Percentiles rank a stretch among this genome's conserved stretches.
Conservation (phyloP, 208 protist genomes). For the Crithidia acanthocephali region DNA sequence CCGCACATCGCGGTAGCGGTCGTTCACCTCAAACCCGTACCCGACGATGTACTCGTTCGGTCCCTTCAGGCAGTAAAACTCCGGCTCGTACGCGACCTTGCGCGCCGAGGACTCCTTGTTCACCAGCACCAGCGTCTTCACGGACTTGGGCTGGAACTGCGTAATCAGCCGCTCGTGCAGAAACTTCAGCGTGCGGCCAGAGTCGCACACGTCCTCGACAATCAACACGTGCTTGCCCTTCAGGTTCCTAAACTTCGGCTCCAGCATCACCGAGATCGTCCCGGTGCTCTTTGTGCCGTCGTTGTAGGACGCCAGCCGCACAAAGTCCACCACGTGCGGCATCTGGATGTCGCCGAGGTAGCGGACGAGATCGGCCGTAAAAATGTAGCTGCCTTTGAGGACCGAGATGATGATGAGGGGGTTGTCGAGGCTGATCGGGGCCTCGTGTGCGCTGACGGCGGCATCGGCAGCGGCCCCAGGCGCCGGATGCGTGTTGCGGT, state of each 20-base stretch:
- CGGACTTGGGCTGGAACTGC: slow-evolving; percentile 56
- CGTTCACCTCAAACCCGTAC: slow-evolving; percentile 94
- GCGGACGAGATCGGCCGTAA: slow-evolving; percentile 89
- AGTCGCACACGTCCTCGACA: slow-evolving; percentile 91
- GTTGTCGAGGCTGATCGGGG: slow-evolving; percentile 76
- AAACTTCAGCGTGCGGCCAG: slow-evolving; percentile 76
- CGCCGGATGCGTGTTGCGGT: slow-evolving; percentile 44
- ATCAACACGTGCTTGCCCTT: slow-evolving; percentile 87
- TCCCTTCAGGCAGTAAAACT: slow-evolving; percentile 68
- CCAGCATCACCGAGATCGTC: slow-evolving; percentile 53
- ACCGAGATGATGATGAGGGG: slow-evolving; percentile 89
- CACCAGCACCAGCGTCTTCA: slow-evolving; percentile 77
- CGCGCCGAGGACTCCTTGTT: slow-evolving; percentile 77
- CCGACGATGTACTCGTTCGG: slow-evolving; percentile 90
- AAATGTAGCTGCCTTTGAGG: slow-evolving; percentile 92
- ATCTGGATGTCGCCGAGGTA: slow-evolving; percentile 74
- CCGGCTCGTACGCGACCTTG: slow-evolving; percentile 54
- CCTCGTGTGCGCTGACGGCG: slow-evolving; percentile 20
- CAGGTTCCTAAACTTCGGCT: slow-evolving; percentile 67
- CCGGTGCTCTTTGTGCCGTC: slow-evolving; percentile 68
- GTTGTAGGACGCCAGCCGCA: slow-evolving; percentile 81
- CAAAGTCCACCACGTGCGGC: slow-evolving; percentile 86
- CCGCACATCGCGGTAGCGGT: slow-evolving; percentile 79
- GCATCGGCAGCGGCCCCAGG: slow-evolving; percentile 4
- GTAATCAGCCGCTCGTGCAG: slow-evolving; percentile 47